Evolutionary conservation across 768 basidiomycete genomes (phyloP), one percentile per base, ranked within the genome.

Genomic region (Kwoniella dejecticola): DNA sequence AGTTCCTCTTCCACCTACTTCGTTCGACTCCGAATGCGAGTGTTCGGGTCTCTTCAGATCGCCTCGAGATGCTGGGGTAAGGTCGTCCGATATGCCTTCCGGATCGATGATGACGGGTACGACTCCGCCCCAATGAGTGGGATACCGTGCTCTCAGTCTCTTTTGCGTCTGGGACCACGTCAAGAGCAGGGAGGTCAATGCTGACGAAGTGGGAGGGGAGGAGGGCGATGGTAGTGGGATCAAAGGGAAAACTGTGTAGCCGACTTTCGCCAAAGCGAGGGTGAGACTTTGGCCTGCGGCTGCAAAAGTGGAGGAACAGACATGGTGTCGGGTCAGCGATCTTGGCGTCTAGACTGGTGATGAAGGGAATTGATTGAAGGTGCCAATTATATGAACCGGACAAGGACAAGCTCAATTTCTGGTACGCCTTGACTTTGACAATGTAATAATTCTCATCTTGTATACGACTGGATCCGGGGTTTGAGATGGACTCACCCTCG

Each of bases 181-280:
- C 21, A 74, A 63, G 2, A 71, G 62, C 0, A 74, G 63, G 11
- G 60, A 31, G 1, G 70, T 63, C 13, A 74, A 52, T 1, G 72
- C 66, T 4, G 60, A 30, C 3, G 70, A 70, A 17, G 72, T 71
- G 4, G 71, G 64, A 15, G 69, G 67, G 5, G 72, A 68, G 6
- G 60, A 15, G 12, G 64, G 57, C 0, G 68, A 57, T 3, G 72
- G 72, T 6, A 69, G 60, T 10, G 72, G 70, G 4, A 74, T 50
- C 21, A 74, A 55, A 15, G 72, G 66, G 50, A 74, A 74, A 52
- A 72, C 70, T 5, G 70, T 74, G 47, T 74, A 74, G 40, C 72
- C 72, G 12, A 59, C 59, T 55, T 67, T 67, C 13, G 72, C 72
- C 1, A 74, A 60, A 26, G 62, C 63, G 21, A 74, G 60, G 4